These are phyloP conservation scores for Coemansia nantahalensis DNA, from an alignment of 192 early-diverging fungal species.

Conservation along the genomic window DNA sequence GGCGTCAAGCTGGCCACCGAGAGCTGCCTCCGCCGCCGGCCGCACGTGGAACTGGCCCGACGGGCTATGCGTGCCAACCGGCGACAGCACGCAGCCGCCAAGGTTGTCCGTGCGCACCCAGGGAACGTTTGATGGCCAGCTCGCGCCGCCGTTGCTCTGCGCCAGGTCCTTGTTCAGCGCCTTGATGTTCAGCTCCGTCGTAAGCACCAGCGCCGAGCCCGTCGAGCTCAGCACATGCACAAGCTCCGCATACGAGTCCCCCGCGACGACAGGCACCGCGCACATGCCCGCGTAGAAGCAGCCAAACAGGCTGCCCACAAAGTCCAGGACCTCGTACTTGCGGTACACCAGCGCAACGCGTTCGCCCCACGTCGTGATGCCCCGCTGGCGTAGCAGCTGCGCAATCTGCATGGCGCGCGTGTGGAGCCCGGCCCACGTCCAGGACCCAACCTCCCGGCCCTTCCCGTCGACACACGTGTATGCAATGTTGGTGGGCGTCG, in stretches of 20 bases:
- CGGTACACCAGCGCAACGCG: conserved; percentile 76
- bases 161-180: conserved; percentile 71
- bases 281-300: conserved; percentile 78
- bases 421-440: conserved; percentile 75
- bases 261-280: conserved; percentile 82
- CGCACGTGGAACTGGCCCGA: conserved; percentile 26
- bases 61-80: conserved; percentile 24
- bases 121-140: conserved; percentile 64
- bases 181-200: conserved; percentile 75
- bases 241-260: conserved; percentile 77
- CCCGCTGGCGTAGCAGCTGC: conserved; percentile 62
- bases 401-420: conserved; percentile 69
- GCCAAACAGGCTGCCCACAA: conserved; percentile 75
- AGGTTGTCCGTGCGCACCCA: conserved; percentile 87
- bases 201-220: conserved; percentile 66
- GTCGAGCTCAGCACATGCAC: conserved; percentile 71
- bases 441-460: conserved; percentile 63
- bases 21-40: conserved; percentile 7
- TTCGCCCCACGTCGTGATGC: conserved; percentile 60
- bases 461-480: conserved; percentile 72
- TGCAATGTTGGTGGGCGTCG: conserved; percentile 57
- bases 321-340: conserved; percentile 80
- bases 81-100: conserved; percentile 56
- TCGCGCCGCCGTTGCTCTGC: conserved; percentile 48
- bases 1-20: conserved; percentile 14